Base-by-base conservation (phyloP, 2,329 filamentous ascomycete genomes). In the Penicillium sclerotiorum region DNA sequence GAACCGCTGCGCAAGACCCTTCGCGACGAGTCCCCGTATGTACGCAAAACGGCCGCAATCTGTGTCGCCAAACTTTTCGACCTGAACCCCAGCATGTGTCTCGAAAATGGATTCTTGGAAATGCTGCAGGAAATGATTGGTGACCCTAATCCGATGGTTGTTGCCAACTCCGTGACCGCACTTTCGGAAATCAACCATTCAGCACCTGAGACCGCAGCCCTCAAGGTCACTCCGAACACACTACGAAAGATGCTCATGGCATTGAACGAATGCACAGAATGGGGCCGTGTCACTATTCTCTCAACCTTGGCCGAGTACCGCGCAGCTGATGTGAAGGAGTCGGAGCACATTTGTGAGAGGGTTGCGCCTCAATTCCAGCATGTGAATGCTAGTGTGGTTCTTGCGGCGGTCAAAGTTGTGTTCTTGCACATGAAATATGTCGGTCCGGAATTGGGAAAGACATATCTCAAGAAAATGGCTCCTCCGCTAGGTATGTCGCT, bases 11-110 rank as follows among this genome's bases (percentile, higher is more conserved):
- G 94, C 62, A 99, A 99, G 77, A 99, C 94, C 11, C 78, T 99
- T 60, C 86, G 91, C 72, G 94, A 99, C 75, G 94, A 99, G 74
- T 97, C 93, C 41, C 94, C 94, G 1, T 99, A 99, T 72, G 94
- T 99, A 53, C 89, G 94, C 62, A 99, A 99, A 77, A 99, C 94
- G 2, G 94, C 94, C 36, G 94, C 93, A 33, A 94, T 99, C 59
- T 97, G 94, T 69, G 94, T 99, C 37, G 94, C 94, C 45, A 99
- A 99, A 74, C 84, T 99, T 6, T 99, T 96, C 74, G 94, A 99
- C 66, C 80, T 99, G 53, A 96, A 95, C 67, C 90, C 93, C 5
- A 74, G 82, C 32, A 88, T 96, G 84, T 97, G 93, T 67, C 83
- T 99, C 49, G 94, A 99, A 68, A 96, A 99, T 63, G 94, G 94